These are phyloP conservation scores for Globisporangium abappressorium DNA, from an alignment of 352 stramenopile genomes.

Conservation along the genomic window DNA sequence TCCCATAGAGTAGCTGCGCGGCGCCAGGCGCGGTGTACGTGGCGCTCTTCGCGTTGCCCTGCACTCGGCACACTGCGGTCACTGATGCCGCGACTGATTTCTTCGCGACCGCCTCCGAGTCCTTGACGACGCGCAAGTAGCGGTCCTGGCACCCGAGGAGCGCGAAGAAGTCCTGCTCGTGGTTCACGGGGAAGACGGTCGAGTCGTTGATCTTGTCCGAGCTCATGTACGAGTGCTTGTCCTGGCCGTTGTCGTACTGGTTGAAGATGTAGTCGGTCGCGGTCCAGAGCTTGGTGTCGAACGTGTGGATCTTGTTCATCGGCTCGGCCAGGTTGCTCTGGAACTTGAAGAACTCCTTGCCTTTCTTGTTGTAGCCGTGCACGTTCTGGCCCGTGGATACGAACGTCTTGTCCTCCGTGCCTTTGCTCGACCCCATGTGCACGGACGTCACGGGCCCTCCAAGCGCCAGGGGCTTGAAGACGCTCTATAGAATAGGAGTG, in stretches of 20 bases:
- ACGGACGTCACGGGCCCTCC: constrained; percentile 59
- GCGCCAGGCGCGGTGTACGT: constrained; percentile 17
- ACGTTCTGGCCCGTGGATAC: constrained; percentile 69
- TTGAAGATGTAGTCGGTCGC: constrained; percentile 80
- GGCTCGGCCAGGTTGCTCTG: constrained; percentile 83
- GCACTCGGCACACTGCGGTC: constrained; percentile 45
- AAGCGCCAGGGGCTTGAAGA: constrained; percentile 68
- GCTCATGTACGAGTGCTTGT: constrained; percentile 78
- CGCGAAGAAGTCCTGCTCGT: constrained; percentile 61
- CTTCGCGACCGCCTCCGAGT: constrained; percentile 55
- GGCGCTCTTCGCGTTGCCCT: constrained; percentile 17
- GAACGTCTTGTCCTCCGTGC: constrained; percentile 69
- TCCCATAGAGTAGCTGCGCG: constrained; percentile 70
- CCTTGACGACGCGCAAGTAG: constrained; percentile 57
- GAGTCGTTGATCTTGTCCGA: constrained; percentile 83
- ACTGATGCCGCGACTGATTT: constrained; percentile 55
- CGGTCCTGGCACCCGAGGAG: constrained; percentile 76
- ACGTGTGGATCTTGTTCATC: constrained; percentile 65
- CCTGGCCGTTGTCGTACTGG: constrained; percentile 76
- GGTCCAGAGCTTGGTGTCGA: constrained; percentile 73
- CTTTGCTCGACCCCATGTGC: constrained; percentile 68
- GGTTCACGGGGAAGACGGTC: constrained; percentile 46
- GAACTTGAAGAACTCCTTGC: constrained; percentile 87
- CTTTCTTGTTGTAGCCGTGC: constrained; percentile 79
- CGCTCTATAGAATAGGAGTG: constrained; percentile 23